phyloP scores from a whole-genome alignment of 495 filamentous ascomycete species.

The Penicillium verhagenii region DNA sequence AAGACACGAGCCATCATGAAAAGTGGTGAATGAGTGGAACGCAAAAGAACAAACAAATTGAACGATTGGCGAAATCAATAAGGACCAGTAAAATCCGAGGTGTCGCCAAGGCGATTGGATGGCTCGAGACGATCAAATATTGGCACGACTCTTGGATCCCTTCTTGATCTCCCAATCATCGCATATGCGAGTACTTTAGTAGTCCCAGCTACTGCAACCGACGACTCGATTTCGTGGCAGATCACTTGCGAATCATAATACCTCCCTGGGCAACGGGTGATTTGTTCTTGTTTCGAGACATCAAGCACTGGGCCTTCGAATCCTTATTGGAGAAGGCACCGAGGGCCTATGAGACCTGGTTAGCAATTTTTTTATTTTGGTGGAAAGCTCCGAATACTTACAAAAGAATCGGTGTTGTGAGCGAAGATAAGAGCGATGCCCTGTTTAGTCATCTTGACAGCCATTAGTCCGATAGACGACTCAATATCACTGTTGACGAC shows the following conservation, averaged over 20 bases:
- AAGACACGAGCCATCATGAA: background rate
- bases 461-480: constrained; percentile 80
- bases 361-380: background rate
- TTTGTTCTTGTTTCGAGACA: constrained; percentile 64
- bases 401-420: constrained; percentile 91
- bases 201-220: background rate
- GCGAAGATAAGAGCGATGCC: constrained; percentile 81
- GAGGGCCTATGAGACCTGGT: constrained; percentile 54
- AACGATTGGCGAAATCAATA: too few species aligned
- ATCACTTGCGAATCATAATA: constrained; percentile 25
- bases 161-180: background rate
- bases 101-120: too few species aligned
- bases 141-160: background rate
- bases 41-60: background rate
- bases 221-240: background rate
- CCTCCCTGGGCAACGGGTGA: constrained; percentile 45
- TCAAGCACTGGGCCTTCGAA: constrained; percentile 67
- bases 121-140: background rate
- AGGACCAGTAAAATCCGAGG: too few species aligned
- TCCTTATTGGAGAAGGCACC: constrained; percentile 83
- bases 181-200: background rate
- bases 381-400: constrained; percentile 28
- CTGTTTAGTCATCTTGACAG: constrained; percentile 70
- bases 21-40: background rate
- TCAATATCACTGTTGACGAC: constrained; percentile 66